Conservation (phyloP, 2,329 filamentous ascomycete genomes). For the Chaetomium sp. region DNA sequence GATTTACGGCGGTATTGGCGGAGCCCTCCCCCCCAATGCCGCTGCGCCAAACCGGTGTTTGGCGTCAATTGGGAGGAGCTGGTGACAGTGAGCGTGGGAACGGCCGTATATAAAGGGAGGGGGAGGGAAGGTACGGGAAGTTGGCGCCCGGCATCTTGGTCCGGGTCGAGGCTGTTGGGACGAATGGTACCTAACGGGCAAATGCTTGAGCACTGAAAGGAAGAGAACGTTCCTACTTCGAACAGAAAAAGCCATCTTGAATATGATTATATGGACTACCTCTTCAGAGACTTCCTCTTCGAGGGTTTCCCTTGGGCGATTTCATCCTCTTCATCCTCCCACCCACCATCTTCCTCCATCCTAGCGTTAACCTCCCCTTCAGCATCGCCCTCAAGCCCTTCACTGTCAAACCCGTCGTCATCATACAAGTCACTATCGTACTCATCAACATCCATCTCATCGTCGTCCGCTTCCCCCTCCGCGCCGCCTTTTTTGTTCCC, state of each 20-base stretch:
- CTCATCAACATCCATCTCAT: conserved; percentile 34
- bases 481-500: conserved; percentile 63
- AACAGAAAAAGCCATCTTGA: background rate
- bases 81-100: too few relatives aligned
- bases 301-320: conserved; percentile 20
- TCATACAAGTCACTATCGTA: conserved; percentile 34
- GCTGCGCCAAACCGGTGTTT: too few relatives aligned
- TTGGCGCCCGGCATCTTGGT: too few relatives aligned
- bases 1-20: too few relatives aligned
- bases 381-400: conserved; percentile 43
- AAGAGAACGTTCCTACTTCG: too few relatives aligned
- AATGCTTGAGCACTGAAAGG: too few relatives aligned
- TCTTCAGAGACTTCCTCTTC: conserved; percentile 19
- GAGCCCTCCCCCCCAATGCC: too few relatives aligned
- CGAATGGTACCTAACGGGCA: too few relatives aligned
- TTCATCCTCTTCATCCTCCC: conserved; percentile 45
- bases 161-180: too few relatives aligned
- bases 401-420: conserved; percentile 45
- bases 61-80: too few relatives aligned
- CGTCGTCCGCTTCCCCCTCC: conserved; percentile 28
- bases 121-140: too few relatives aligned
- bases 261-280: background rate
- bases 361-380: conserved; percentile 43
- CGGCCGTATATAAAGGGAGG: too few relatives aligned
- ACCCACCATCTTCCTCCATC: conserved; percentile 45